Percentiles rank a stretch among this genome's conserved stretches.
These are phyloP conservation scores for Leptographium radiaticola DNA, from an alignment of 2,329 filamentous ascomycete species.

Conservation along the genomic window DNA sequence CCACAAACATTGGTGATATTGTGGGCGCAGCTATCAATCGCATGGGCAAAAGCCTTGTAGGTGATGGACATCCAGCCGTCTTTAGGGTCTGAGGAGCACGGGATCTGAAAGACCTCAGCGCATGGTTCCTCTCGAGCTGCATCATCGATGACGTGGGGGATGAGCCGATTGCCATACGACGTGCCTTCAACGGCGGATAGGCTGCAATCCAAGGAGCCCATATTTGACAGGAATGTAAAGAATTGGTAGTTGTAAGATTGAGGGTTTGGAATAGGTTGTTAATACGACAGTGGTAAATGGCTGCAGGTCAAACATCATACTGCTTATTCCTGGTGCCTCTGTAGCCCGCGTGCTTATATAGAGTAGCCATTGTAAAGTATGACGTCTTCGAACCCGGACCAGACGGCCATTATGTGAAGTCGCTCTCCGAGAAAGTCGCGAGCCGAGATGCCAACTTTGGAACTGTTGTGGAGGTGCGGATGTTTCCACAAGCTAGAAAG, in stretches of 20 bases:
- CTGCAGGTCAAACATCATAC: not conserved
- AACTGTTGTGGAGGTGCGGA: not conserved
- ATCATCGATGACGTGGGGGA: constrained; percentile 3
- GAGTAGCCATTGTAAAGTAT: not conserved
- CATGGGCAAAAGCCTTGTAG: constrained; percentile 5
- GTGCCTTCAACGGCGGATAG: not conserved
- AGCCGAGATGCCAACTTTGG: not conserved
- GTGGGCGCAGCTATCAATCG: constrained; percentile 9
- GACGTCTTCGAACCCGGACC: not conserved
- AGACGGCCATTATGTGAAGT: not conserved
- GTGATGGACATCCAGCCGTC: constrained; percentile 5
- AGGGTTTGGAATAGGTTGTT: not conserved
- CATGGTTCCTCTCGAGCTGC: not conserved
- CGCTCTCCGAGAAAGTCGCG: not conserved
- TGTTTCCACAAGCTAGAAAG: not conserved
- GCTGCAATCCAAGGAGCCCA: not conserved
- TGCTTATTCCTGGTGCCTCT: not conserved
- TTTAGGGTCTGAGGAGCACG: constrained; percentile 1
- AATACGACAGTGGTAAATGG: not conserved
- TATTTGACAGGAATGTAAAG: not conserved
- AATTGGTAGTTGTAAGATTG: not conserved
- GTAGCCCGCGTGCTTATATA: not conserved
- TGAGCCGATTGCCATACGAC: not conserved
- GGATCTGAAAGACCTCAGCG: constrained; percentile 3
- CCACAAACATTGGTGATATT: not conserved